Evolutionary conservation across 108 stramenopile genomes (phyloP), one percentile per base, ranked within the genome.

Genomic region (Nitzschia palea): DNA sequence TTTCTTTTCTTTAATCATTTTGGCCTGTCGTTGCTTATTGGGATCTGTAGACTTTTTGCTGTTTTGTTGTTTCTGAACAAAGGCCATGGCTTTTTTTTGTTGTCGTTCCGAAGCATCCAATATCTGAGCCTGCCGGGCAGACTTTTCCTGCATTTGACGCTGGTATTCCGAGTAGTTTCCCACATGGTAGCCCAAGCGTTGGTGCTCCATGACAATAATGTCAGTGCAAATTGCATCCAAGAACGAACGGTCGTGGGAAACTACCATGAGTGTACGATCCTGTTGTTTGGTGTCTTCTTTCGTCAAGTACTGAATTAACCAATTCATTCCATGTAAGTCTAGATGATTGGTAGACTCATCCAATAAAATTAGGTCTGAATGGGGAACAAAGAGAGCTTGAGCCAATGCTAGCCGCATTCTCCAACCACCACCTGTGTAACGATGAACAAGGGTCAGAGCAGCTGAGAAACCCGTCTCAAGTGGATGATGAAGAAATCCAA

Each of bases 261-360:
- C 95, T 55, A 88, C 73, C 55, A 97, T 84, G 14, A 86, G 44
- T 28, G 89, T 84, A 12, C 88, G 76, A 32, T 75, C 74, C 25
- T 68, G 37, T 42, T 64, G 45, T 8, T 43, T 69, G n/a, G n/a
- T n/a, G 27, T 67, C 67, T 40, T 71, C 56, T 48, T 76, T 61
- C 28, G 78, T 84, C 64, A 97, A 66, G 75, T 93, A 93, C 8
- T 76, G 76, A 54, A 88, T 85, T 43, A 96, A 61, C 92, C 93
- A 96, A 37, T 82, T 73, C 55, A 96, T 74, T 55, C 84, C 93
- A 61, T 84, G 79, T 33, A 97, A 72, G 65, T 96, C 96, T 61
- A 98, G 65, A 76, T 98, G 97, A 77, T 97, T 96, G 34, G 97
- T 96, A 20, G 82, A 81, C 65, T 97, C 97, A 69, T 97, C 97